These are phyloP conservation scores for Sphagnum contortum DNA, from an alignment of 225 moss, liverwort and hornwort genomes.

Conservation along the genomic window DNA sequence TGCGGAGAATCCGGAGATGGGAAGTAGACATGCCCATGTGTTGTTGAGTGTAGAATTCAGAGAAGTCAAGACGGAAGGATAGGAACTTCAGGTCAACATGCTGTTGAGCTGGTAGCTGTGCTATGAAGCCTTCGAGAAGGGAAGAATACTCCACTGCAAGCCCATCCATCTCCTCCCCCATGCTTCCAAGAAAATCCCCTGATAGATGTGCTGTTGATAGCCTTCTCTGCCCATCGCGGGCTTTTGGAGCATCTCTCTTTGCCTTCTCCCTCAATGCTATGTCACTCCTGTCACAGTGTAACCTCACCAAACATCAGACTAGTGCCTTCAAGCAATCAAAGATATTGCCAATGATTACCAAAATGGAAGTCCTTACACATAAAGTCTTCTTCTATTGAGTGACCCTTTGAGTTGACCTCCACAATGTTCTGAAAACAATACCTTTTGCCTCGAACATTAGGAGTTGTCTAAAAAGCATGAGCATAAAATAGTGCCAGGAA, in stretches of 20 bases:
- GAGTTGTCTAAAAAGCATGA: no score
- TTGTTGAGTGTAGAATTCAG: slow-evolving; percentile 92
- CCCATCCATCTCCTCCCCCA: slow-evolving; percentile 98
- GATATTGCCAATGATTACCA: background rate
- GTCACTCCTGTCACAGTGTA: slow-evolving; percentile 50
- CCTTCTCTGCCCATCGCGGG: slow-evolving; percentile 40
- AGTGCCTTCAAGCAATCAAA: background rate
- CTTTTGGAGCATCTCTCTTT: slow-evolving; percentile 37
- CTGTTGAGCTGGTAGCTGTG: slow-evolving; percentile 91
- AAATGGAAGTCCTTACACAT: no score
- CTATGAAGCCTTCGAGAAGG: slow-evolving; percentile 81
- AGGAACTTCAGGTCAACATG: slow-evolving; percentile 98
- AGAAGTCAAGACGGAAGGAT: slow-evolving; percentile 94
- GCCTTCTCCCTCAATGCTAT: slow-evolving; percentile 39
- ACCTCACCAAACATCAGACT: background rate
- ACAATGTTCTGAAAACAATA: no score
- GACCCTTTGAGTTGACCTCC: no score
- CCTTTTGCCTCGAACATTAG: no score
- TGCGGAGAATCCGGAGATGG: slow-evolving; percentile 44
- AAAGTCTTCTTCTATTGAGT: no score
- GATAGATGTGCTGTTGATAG: slow-evolving; percentile 54
- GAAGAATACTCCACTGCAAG: slow-evolving; percentile 93
- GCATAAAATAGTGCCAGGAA: no score
- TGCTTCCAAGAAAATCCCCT: slow-evolving; percentile 68
- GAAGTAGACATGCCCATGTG: slow-evolving; percentile 87